Evolutionary conservation across 495 filamentous ascomycete genomes (phyloP), one percentile per base, ranked within the genome.

Genomic region (Pseudomonodictys pantanalensis): DNA sequence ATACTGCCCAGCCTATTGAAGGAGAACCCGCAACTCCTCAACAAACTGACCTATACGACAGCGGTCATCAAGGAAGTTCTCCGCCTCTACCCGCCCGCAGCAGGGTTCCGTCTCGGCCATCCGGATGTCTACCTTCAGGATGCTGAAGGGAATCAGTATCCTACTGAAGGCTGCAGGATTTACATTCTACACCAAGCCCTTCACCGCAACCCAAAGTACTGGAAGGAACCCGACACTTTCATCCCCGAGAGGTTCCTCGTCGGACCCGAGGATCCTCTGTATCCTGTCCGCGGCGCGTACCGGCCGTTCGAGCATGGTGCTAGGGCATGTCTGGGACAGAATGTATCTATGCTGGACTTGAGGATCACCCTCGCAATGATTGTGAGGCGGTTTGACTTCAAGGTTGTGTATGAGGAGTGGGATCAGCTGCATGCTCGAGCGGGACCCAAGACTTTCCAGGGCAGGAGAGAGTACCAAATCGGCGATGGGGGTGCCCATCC

Each of bases 301-400:
- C 22, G 62, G 3, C 20, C 56, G 1, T 65, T 65, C 29, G 62
- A 65, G 30, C 20, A 69, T 7, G 81, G 81, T 1, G 75, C 79
- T 7, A 62, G 81, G 3, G 73, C 72, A 25, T 84, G 82, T 59
- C 77, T 84, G n/a, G 81, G 83, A 0, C 77, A 82, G 68, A 83
- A 65, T 62, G 78, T 18, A 0, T 54, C 53, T 1, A 20, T 35
- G 30, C 17, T 41, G 5, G 54, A 64, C n/a, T 2, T 64, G 1
- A 73, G 72, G 45, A 65, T 80, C 29, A 67, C 77, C 15, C 44
- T 82, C 17, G 79, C 71, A 0, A 56, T 83, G 60, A 75, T 69
- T 7, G 56, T 75, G 15, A 71, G 81, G 18, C 61, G 68, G 8
- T 79, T 83, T 61, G 74, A 81, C 28, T 67, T 82, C 35, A 67